Evolutionary conservation across 2,329 filamentous ascomycete species (phyloP).

Genomic region (Alternaria ethzedia): DNA sequence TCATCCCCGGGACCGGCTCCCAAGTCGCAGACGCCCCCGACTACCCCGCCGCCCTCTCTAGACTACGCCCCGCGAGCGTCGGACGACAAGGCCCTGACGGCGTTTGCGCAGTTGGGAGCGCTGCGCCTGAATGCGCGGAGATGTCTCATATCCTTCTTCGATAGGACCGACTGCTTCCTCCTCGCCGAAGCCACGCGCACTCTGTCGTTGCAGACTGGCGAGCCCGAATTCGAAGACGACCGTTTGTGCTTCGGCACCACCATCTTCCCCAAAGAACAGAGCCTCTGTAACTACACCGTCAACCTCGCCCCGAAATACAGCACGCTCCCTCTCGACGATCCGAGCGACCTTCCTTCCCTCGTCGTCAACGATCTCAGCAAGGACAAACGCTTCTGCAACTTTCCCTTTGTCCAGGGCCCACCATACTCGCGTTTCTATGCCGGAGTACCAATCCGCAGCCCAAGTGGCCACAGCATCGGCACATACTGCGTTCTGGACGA

Average conservation of each 20-base stretch:
- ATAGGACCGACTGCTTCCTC: constrained; percentile 46
- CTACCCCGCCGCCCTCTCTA: constrained; percentile 17
- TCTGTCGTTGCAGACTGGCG: constrained; percentile 35
- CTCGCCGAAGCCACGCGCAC: constrained; percentile 45
- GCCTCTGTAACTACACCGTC: constrained; percentile 44
- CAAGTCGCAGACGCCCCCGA: constrained; percentile 17
- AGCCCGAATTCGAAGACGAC: constrained; percentile 35
- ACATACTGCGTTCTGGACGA: constrained; percentile 66
- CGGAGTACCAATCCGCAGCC: constrained; percentile 66
- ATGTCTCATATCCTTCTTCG: constrained; percentile 49
- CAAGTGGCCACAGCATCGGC: constrained; percentile 64
- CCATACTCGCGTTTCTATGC: constrained; percentile 58
- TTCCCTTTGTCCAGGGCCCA: constrained; percentile 40
- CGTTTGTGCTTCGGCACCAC: constrained; percentile 43
- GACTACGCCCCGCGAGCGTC: constrained; percentile 22
- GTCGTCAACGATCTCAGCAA: constrained; percentile 41
- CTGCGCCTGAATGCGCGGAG: constrained; percentile 45
- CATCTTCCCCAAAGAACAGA: constrained; percentile 41
- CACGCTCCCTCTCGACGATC: constrained; percentile 22
- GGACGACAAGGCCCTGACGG: constrained; percentile 45
- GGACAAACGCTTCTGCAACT: constrained; percentile 50
- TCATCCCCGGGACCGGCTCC: constrained; percentile 23
- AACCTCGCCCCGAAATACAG: constrained; percentile 31
- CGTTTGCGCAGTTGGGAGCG: constrained; percentile 49
- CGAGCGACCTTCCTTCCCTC: constrained; percentile 31